Evolutionary conservation across 1,284 basidiomycete genomes (phyloP).

Genomic region (Ceratorhiza oryzae-sativae): DNA sequence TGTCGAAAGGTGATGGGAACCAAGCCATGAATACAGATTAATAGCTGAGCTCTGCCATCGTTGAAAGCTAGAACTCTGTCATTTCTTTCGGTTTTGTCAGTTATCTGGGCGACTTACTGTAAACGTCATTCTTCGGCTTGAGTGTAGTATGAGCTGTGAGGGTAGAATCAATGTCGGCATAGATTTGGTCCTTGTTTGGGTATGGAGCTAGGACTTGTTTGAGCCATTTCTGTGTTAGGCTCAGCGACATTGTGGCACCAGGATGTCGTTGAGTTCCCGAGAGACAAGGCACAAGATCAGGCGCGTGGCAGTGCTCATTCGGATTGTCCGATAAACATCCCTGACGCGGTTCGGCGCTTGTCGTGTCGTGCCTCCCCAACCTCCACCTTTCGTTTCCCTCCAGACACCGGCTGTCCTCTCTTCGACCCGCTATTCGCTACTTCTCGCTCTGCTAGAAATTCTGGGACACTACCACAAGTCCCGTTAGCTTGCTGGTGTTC

Average conservation of each 20-base stretch:
- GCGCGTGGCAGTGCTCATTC: conserved; percentile 10
- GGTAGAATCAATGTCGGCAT: conserved; percentile 69
- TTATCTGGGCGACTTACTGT: conserved; percentile 67
- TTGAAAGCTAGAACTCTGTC: conserved; percentile 72
- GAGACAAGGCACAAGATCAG: background rate
- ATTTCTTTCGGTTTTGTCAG: background rate
- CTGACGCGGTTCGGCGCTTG: conserved; percentile 31
- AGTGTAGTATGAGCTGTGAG: conserved; percentile 70
- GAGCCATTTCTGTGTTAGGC: conserved; percentile 72
- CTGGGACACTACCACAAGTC: background rate
- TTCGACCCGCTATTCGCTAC: background rate
- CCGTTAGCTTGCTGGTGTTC: background rate
- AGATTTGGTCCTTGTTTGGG: conserved; percentile 61
- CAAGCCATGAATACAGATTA: conserved; percentile 90
- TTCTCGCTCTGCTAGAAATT: background rate
- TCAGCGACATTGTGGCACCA: conserved; percentile 40
- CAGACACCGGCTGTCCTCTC: conserved; percentile 12
- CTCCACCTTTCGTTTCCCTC: background rate
- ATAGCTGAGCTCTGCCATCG: conserved; percentile 89
- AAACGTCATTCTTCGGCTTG: conserved; percentile 89
- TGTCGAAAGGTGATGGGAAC: conserved; percentile 84
- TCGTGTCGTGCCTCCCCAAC: conserved; percentile 15
- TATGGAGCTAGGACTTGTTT: conserved; percentile 73
- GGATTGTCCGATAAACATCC: conserved; percentile 26
- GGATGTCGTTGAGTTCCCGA: too few species aligned